A percentile compares a stretch with the other conserved stretches of the same genome.
These are phyloP conservation scores for Fraxinus anomala DNA, from an alignment of 257 asterid genomes.

Conservation along the genomic window DNA sequence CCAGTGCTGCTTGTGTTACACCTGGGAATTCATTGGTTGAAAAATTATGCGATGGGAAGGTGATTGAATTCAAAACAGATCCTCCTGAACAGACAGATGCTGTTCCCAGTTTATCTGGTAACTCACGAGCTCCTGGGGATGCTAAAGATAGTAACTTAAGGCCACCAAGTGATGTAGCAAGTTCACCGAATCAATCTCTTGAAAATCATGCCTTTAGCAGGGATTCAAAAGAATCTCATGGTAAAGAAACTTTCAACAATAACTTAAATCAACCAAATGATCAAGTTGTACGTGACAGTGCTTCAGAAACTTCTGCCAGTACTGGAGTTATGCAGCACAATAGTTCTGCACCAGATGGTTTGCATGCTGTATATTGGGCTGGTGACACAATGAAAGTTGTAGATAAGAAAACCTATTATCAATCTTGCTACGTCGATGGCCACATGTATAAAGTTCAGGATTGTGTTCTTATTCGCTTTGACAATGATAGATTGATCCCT, in stretches of 20 bases:
- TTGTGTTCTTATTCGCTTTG: conserved; percentile 62
- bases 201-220: conserved; percentile 32
- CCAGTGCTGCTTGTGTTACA: conserved; percentile 38
- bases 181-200: conserved; percentile 35
- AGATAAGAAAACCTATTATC: conserved; percentile 63
- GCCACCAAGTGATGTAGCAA: conserved; percentile 33
- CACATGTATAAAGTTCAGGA: conserved; percentile 55
- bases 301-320: conserved; percentile 43
- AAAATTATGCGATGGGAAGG: conserved; percentile 33
- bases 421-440: conserved; percentile 70
- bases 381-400: conserved; percentile 59
- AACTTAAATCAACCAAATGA: conserved; percentile 32
- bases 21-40: conserved; percentile 39
- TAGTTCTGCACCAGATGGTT: conserved; percentile 40
- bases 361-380: conserved; percentile 65
- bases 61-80: conserved; percentile 37
- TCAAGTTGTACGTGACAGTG: conserved; percentile 39
- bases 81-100: conserved; percentile 32
- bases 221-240: conserved; percentile 38
- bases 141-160: conserved; percentile 27
- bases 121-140: conserved; percentile 30
- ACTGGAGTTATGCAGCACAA: conserved; percentile 36
- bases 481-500: conserved; percentile 60
- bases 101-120: conserved; percentile 34
- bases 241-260: conserved; percentile 34